phyloP scores from a whole-genome alignment of 805 yeast genomes.

The Candida verbasci region DNA sequence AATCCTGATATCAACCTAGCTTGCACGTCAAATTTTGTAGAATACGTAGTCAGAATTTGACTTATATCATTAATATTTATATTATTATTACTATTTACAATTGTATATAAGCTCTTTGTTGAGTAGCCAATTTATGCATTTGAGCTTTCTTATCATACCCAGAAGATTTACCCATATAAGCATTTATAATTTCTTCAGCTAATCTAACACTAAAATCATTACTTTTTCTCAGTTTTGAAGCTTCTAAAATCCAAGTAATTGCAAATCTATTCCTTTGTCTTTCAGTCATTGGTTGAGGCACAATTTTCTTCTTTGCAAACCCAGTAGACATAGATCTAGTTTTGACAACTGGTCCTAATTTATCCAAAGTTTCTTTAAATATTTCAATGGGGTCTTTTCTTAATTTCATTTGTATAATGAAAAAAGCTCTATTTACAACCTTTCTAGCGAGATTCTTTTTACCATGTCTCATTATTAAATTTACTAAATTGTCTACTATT shows the following conservation, averaged over 20 bases:
- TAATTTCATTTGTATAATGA: constrained; percentile 66
- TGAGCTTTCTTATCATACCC: constrained; percentile 80
- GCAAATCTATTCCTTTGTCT: constrained; percentile 86
- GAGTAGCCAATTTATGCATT: constrained; percentile 82
- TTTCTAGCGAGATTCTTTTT: constrained; percentile 77
- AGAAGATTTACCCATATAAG: constrained; percentile 71
- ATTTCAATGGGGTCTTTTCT: constrained; percentile 78
- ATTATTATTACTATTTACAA: constrained; percentile 3
- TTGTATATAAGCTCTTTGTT: constrained; percentile 77
- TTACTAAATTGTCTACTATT: constrained; percentile 72
- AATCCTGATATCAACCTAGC: too few species aligned
- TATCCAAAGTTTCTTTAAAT: constrained; percentile 70
- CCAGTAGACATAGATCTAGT: constrained; percentile 77
- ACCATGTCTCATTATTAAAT: constrained; percentile 90
- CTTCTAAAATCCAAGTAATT: constrained; percentile 85
- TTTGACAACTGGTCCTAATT: constrained; percentile 78
- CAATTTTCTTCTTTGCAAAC: constrained; percentile 73
- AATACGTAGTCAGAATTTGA: too few species aligned
- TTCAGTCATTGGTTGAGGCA: constrained; percentile 78
- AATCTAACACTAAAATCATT: constrained; percentile 82
- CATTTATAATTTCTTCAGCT: constrained; percentile 82
- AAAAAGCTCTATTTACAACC: constrained; percentile 70
- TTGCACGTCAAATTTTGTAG: too few species aligned
- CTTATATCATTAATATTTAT: neutral
- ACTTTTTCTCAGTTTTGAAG: constrained; percentile 73